A percentile compares a stretch with the other conserved stretches of the same genome.
These are phyloP conservation scores for Gryganskiella cystojenkinii DNA, from an alignment of 192 early-diverging fungal genomes.

Conservation along the genomic window DNA sequence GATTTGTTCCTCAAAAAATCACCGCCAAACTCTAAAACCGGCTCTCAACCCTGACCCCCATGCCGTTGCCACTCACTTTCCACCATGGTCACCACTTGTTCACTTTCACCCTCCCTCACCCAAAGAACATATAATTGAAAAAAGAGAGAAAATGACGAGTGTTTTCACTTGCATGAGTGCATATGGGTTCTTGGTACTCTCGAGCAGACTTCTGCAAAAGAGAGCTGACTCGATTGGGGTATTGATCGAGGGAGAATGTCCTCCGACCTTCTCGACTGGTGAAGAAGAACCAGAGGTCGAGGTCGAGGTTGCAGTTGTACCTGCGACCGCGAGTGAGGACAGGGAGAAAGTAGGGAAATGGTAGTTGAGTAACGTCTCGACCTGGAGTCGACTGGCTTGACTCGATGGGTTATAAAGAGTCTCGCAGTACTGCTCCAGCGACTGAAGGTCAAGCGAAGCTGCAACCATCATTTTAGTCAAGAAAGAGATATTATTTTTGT, in stretches of 20 bases:
- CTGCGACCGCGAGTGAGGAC: conserved; percentile 69
- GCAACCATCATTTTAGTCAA: conserved; percentile 33
- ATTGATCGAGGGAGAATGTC: conserved; percentile 52
- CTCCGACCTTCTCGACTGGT: conserved; percentile 23
- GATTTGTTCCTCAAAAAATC: conserved; percentile 44
- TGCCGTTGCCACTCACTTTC: neutral
- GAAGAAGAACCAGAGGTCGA: conserved; percentile 24
- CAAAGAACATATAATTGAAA: neutral
- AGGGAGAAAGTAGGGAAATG: conserved; percentile 89
- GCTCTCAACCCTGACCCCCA: neutral
- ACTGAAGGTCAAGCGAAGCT: conserved; percentile 50
- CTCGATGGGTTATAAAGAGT: conserved; percentile 72
- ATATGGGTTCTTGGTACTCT: conserved; percentile 72
- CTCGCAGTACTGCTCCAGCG: conserved; percentile 63
- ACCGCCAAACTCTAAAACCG: neutral
- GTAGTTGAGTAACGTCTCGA: conserved; percentile 78
- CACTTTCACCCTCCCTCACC: neutral
- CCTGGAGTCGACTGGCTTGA: conserved; percentile 68
- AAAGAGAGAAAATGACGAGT: too few relatives aligned
- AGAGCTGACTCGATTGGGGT: conserved; percentile 68
- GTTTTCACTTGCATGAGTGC: conserved; percentile 70
- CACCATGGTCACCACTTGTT: too few relatives aligned
- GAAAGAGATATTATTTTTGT: neutral
- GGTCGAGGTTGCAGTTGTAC: conserved; percentile 52
- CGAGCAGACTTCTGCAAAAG: conserved; percentile 67